Base-by-base conservation (phyloP, 75 land plant species). In the Cryptomeria japonica region DNA sequence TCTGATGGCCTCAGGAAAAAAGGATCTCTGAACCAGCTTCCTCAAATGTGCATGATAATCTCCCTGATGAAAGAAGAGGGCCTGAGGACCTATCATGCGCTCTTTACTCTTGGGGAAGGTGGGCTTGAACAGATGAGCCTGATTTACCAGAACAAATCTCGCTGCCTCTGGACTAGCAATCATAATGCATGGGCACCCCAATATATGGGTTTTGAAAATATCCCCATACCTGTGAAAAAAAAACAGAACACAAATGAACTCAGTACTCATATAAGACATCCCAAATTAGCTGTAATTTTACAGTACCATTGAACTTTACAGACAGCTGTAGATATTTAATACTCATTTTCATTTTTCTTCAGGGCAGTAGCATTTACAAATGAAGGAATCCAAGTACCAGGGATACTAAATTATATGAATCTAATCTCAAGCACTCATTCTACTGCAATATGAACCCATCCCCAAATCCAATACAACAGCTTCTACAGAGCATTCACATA, bases 31-130 rank as follows among this genome's bases (percentile, higher is more conserved):
- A 6, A 97, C 95, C 36, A 96, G 94, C 82, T 87, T 90, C 34
- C 99, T 85, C 49, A 97, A 86, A 80, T 86, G 90, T 85, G 89
- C 49, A 84, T 97, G 99, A 88, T 97, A 97, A 38, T 94, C 94
- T 9, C 99, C 99, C 41, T 97, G 95, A 86, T 97, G 97, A 87
- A 97, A 97, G 93, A 97, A 96, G 86, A 97, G 91, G 78, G 99
- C 95, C 76, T 95, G 91, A 25, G 90, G 90, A 14, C 99, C 99
- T 31, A 97, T 88, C 94, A 97, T 96, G 88, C 96, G 86, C 91
- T 94, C 94, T 86, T 97, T 97, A 90, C 99, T 97, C 10, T 93
- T 93, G 2, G 99, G 99, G 83, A 95, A 97, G 22, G 99, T 95
- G n/a, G 97, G 97, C 93, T 97, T 97, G 91, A 97, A 97, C 70